A percentile compares a stretch with the other conserved stretches of the same genome.
Conservation (phyloP, 2,329 filamentous ascomycete genomes). For the Coleophoma cylindrospora region DNA sequence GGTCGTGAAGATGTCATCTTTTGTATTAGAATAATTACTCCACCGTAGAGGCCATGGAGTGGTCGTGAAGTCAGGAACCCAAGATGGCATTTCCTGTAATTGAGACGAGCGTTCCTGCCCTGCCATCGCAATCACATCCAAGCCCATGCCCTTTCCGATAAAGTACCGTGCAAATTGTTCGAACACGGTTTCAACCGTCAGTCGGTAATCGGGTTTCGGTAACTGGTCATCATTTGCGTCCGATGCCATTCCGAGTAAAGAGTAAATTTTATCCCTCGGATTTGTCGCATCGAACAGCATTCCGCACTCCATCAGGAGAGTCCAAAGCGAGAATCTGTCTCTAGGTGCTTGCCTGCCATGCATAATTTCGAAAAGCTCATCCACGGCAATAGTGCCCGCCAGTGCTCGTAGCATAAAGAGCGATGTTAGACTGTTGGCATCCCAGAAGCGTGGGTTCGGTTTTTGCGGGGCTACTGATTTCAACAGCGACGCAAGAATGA, state of each 20-base stretch:
- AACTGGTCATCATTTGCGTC: background rate
- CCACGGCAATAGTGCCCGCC: too few relatives aligned
- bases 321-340: too few relatives aligned
- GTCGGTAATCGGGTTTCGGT: background rate
- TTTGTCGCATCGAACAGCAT: background rate
- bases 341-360: too few relatives aligned
- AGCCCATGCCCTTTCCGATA: background rate
- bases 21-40: too few relatives aligned
- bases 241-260: background rate
- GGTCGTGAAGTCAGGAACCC: background rate
- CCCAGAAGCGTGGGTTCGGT: too few relatives aligned
- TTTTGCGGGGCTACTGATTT: too few relatives aligned
- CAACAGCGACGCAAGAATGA: too few relatives aligned
- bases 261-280: background rate
- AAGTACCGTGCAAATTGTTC: background rate
- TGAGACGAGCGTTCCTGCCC: background rate
- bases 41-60: background rate
- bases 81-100: background rate
- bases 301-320: too few relatives aligned
- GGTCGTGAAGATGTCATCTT: too few relatives aligned
- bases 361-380: too few relatives aligned
- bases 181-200: background rate
- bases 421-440: too few relatives aligned
- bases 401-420: too few relatives aligned
- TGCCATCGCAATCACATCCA: background rate